Evolutionary conservation across 257 asterid genomes (phyloP), one percentile per base, ranked within the genome.

Genomic region (Parsonsia alboflavescens): DNA sequence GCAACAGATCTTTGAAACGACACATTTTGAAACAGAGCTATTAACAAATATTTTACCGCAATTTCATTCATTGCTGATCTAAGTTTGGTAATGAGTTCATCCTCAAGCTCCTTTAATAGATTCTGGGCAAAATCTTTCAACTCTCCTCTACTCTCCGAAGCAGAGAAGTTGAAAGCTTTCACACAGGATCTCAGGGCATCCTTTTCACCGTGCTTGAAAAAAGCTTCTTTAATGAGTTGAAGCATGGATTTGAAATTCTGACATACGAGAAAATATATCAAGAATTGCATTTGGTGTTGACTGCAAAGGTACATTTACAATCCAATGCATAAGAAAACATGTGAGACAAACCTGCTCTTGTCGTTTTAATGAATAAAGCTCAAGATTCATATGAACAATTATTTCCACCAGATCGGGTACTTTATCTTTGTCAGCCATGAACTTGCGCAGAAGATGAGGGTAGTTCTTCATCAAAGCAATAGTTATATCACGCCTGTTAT

Each of bases 171-270:
- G 76, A 92, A 72, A 80, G 96, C 96, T 81, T 82, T 89, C 78
- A 95, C 93, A 80, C 97, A 95, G 57, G 98, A 89, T 82, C 99
- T 85, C 80, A 95, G 83, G 73, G 91, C 86, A 86, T 95, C 97
- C 86, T 95, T 95, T 77, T 88, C 96, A 58, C 91, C 89, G 70
- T 92, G 91, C 87, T 85, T 95, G 74, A 90, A 90, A 74, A 92
- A 95, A 3, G 97, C 93, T 77, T 86, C 98, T 87, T 81, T 87
- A 74, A 88, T 84, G 59, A 89, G 92, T 76, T 87, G 87, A 77
- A 92, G 90, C 36, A 77, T 84, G 77, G 88, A 82, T 84, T 85
- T 89, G 78, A 95, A 95, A 77, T 86, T 88, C 98, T 92, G 89
- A 57, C 69, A 77, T 26, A 71, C 30, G 53, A 74, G 56, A 67